Evolutionary conservation across 1,284 basidiomycete genomes (phyloP).

Genomic region (Boletellus deceptivus): DNA sequence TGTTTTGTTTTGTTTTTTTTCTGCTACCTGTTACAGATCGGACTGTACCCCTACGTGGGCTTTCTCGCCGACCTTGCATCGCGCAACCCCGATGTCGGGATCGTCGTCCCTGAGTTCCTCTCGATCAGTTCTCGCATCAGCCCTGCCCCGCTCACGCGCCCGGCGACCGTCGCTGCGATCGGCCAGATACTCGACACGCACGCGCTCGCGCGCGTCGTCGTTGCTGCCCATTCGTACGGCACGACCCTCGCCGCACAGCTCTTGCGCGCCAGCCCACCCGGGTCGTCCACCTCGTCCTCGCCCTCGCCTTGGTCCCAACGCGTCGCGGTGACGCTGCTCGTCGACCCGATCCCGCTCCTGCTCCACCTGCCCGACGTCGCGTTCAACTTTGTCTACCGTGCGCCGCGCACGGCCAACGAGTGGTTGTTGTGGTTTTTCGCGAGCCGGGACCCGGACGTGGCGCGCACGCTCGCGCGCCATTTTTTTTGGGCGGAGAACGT

Average conservation of each 20-base stretch:
- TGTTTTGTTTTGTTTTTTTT: too few relatives aligned
- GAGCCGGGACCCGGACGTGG: conserved; percentile 59
- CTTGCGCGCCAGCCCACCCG: conserved; percentile 30
- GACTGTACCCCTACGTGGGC: conserved; percentile 53
- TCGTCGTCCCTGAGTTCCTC: conserved; percentile 58
- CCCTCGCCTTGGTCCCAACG: too few relatives aligned
- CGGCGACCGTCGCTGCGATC: conserved; percentile 26
- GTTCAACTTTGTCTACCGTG: conserved; percentile 63
- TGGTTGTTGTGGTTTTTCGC: conserved; percentile 71
- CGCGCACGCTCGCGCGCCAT: conserved; percentile 52
- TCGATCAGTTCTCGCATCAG: conserved; percentile 62
- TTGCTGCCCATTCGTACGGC: conserved; percentile 63
- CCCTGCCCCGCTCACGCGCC: conserved; percentile 24
- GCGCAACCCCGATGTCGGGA: conserved; percentile 47
- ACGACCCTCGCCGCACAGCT: conserved; percentile 54
- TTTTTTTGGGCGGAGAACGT: conserved; percentile 67
- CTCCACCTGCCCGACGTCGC: conserved; percentile 60
- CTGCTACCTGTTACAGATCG: conserved; percentile 43
- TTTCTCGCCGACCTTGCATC: conserved; percentile 47
- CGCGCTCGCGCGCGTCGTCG: conserved; percentile 40
- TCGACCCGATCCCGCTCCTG: conserved; percentile 65
- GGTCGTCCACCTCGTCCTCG: too few relatives aligned
- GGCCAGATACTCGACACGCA: conserved; percentile 44
- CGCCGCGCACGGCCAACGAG: conserved; percentile 52
- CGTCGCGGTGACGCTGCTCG: conserved; percentile 42